Base-by-base conservation (phyloP, 805 yeast genomes). In the Cyberlindnera euphorbiae region DNA sequence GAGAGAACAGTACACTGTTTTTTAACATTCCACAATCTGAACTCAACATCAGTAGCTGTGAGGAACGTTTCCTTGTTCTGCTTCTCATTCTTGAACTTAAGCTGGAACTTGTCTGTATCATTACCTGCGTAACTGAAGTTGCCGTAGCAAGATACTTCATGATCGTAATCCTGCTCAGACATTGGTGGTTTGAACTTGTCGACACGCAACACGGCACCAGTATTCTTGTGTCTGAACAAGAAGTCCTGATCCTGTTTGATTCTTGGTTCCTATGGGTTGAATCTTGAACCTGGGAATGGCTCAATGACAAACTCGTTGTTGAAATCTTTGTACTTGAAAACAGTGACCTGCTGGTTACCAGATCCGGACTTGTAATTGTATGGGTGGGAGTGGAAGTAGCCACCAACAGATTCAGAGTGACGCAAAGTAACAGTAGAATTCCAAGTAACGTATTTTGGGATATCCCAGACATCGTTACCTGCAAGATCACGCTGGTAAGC, bases 151-250 rank as follows among this genome's bases (percentile, higher is more conserved):
- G 85, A 73, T 1, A 88, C 95, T 59, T 88, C 95, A 45, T 72
- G 74, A 53, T 88, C 81, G 59, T 90, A 89, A 38, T 93, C 97
- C 52, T 86, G 93, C 54, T 86, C 95, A 8, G 90, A 75, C 18
- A 88, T 75, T 8, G 96, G 96, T 4, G 97, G 96, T 42, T 89
- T 76, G 33, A 73, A 64, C 2, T 58, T 45, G 42, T 84, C 83
- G 16, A 87, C 82, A 45, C 79, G 79, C 35, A 93, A 60, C 30
- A 83, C 75, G 44, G 77, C 76, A 12, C 79, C 74, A 1, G 97
- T 82, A 2, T 50, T 42, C 39, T 69, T 67, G 57, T 93, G 97
- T 63, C 74, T 76, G n/a, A 93, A 56, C 40, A 82, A 69, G 15
- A 90, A 62, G 27, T 82, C 63, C 2, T 62, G 59, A 9, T 54